Evolutionary conservation across 164 flowering plant species (phyloP).

Genomic region (Taxillus chinensis): DNA sequence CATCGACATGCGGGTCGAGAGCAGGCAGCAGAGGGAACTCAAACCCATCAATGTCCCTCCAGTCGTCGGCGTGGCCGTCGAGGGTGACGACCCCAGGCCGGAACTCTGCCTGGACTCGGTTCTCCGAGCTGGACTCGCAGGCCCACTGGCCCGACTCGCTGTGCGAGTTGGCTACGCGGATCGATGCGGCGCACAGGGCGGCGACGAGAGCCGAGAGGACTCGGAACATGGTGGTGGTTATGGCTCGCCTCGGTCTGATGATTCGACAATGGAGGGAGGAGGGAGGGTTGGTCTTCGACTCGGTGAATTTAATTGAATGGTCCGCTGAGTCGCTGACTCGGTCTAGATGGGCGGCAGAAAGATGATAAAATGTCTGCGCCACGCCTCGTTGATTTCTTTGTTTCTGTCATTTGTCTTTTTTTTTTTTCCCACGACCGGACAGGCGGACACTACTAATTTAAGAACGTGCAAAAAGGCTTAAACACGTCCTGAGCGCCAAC

Average conservation of each 20-base stretch:
- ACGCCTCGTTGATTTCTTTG: no score
- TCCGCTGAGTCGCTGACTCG: no score
- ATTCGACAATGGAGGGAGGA: no score
- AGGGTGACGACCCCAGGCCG: constrained; percentile 63
- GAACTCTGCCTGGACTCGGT: constrained; percentile 46
- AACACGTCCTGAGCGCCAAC: no score
- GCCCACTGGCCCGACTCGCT: constrained; percentile 68
- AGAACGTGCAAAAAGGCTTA: no score
- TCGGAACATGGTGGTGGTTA: constrained; percentile 18
- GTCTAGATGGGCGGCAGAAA: no score
- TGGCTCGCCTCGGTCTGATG: neutral
- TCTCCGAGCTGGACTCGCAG: constrained; percentile 54
- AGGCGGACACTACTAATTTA: no score
- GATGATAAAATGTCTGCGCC: no score
- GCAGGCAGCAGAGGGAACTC: constrained; percentile 86
- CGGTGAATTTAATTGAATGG: no score
- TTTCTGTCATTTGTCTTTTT: no score
- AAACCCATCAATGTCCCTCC: constrained; percentile 66
- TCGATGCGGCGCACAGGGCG: constrained; percentile 3
- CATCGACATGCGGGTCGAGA: constrained; percentile 76
- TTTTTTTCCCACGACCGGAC: no score
- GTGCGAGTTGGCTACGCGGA: constrained; percentile 43
- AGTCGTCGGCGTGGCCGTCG: constrained; percentile 82
- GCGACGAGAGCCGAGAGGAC: constrained; percentile 8
- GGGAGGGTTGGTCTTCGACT: no score